Conservation (phyloP, 2,329 filamentous ascomycete species). For the Lachnum nothofagi region DNA sequence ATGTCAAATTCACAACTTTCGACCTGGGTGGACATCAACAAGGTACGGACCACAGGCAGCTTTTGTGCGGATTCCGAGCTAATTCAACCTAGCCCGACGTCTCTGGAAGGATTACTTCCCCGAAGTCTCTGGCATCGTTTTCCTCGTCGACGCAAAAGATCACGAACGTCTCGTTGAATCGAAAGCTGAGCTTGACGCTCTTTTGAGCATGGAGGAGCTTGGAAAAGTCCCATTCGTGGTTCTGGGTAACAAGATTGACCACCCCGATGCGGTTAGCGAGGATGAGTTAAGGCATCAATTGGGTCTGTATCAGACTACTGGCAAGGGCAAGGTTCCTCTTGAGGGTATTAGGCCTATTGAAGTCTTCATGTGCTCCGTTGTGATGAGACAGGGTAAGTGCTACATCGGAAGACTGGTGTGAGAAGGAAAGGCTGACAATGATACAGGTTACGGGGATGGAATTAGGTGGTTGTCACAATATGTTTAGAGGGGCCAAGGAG, state of each 20-base stretch:
- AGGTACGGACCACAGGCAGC: conserved; percentile 45
- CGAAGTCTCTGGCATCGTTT: conserved; percentile 93
- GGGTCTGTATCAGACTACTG: conserved; percentile 91
- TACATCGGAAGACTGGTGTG: background rate
- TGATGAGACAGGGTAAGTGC: conserved; percentile 82
- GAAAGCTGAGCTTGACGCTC: conserved; percentile 93
- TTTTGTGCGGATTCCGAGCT: background rate
- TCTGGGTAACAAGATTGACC: conserved; percentile 98
- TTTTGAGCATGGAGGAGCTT: conserved; percentile 94
- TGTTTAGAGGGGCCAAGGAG: conserved; percentile 51
- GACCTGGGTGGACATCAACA: conserved; percentile 92
- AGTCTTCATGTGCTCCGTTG: conserved; percentile 98
- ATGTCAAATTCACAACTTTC: conserved; percentile 91
- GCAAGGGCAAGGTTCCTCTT: conserved; percentile 88
- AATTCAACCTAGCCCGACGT: conserved; percentile 61
- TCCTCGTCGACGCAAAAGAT: conserved; percentile 96
- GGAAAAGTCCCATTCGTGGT: conserved; percentile 93
- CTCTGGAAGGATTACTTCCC: conserved; percentile 98
- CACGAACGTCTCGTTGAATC: conserved; percentile 89
- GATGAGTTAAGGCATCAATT: conserved; percentile 89
- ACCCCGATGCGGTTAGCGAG: conserved; percentile 91
- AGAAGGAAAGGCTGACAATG: conserved; percentile 12
- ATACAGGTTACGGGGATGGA: conserved; percentile 74
- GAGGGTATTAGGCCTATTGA: conserved; percentile 94
- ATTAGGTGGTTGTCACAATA: conserved; percentile 93